phyloP scores from a whole-genome alignment of 2,329 filamentous ascomycete genomes.

The Ophiostoma tasmaniense region DNA sequence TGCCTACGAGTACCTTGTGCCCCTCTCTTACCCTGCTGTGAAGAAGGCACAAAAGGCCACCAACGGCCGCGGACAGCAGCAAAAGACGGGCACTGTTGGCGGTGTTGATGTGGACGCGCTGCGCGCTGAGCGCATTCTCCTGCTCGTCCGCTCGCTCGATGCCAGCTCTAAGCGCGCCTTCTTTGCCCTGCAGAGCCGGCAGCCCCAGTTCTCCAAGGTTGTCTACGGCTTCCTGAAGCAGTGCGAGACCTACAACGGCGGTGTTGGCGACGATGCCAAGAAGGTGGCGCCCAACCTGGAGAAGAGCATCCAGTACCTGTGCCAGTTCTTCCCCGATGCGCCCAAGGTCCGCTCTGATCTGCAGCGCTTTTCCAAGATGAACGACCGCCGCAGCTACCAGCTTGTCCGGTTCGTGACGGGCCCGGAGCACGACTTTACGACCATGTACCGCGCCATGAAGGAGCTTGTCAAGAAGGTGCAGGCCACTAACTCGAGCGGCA shows the following conservation, averaged over 20 bases:
- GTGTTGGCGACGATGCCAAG: constrained; percentile 65
- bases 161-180: constrained; percentile 75
- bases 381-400: constrained; percentile 84
- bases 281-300: constrained; percentile 62
- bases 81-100: background rate
- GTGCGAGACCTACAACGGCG: constrained; percentile 88
- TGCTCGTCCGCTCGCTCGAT: constrained; percentile 72
- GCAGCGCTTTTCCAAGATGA: constrained; percentile 81
- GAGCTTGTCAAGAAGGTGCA: constrained; percentile 79
- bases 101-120: constrained; percentile 63
- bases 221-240: constrained; percentile 68
- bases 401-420: constrained; percentile 79
- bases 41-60: constrained; percentile 56
- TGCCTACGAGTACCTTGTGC: constrained; percentile 80
- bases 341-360: constrained; percentile 66
- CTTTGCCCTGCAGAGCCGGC: constrained; percentile 73
- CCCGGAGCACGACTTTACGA: constrained; percentile 83
- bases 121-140: constrained; percentile 73
- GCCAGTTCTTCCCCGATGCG: constrained; percentile 67
- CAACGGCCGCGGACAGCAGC: constrained; percentile 33
- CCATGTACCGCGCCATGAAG: constrained; percentile 80
- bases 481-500: constrained; percentile 50
- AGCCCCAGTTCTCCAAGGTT: constrained; percentile 64
- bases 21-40: constrained; percentile 69
- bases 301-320: constrained; percentile 63